Base-by-base conservation (phyloP, 2,329 filamentous ascomycete genomes). In the Pseudocercospora cruenta region DNA sequence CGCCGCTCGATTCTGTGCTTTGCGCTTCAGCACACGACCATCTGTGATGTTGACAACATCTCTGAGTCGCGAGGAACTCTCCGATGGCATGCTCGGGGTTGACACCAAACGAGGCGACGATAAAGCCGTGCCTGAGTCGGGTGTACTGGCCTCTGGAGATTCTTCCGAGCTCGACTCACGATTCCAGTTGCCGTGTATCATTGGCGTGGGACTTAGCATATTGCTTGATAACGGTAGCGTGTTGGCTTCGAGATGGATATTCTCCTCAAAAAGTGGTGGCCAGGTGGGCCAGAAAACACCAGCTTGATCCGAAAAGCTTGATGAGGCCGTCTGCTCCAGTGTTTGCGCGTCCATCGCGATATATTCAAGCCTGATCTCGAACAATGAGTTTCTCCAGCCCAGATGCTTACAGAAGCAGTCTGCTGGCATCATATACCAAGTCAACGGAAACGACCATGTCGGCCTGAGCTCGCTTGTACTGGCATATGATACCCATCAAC, bases 1-100 rank as follows among this genome's bases (percentile, higher is more conserved):
- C 62, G 57, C 55, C 33, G 62, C 57, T 55, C 57, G 54, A 55
- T 60, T 64, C 45, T 60, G 62, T n/a, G 54, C 54, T 47, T 64
- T 59, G 10, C 62, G 39, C 26, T 59, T 59, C 54, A 58, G 22
- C 10, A 39, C 10, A 21, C 49, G 55, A 1, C 57, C 57, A 39
- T 64, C 57, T 12, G 49, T 45, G 43, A 21, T 16, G n/a, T 21
- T 45, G 14, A 21, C 43, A 10, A 45, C 14, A 9, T 45, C 43
- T 45, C 43, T 31, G 43, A 21, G 43, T 45, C 16, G 43, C 43
- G n/a, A 21, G 45, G n/a, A 22, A 4, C 1, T 19, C 45, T 19
- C 21, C 45, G 8, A 22, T 49, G 45, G 45, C n/a, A 19, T 22
- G 4, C 45, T 19, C 21, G 45, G 45, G 16, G 45, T 49, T 21